These are phyloP conservation scores for Nannochloris sp. DNA, from an alignment of 139 green algal species.

Conservation along the genomic window DNA sequence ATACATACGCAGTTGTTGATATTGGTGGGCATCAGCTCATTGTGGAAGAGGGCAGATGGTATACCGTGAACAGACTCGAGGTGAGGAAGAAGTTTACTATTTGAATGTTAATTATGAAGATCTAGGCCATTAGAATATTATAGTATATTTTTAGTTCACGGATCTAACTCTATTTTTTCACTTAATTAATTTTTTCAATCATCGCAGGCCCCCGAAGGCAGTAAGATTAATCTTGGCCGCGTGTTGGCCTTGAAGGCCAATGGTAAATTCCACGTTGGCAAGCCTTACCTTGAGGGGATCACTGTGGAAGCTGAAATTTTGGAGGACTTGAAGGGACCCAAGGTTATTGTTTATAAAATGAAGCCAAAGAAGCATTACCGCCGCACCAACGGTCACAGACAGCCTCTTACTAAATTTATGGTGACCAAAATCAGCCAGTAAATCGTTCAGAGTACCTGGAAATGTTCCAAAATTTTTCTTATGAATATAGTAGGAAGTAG, in stretches of 20 bases:
- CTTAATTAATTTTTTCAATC: too few species aligned
- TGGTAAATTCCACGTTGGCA: conserved; percentile 69
- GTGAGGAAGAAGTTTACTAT: too few species aligned
- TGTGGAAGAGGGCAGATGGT: conserved; percentile 87
- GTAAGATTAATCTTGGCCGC: conserved; percentile 76
- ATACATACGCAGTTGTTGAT: conserved; percentile 83
- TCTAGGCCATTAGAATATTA: background rate
- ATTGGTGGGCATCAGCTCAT: conserved; percentile 85
- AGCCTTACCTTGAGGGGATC: conserved; percentile 80
- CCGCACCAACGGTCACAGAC: conserved; percentile 60
- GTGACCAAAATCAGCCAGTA: conserved; percentile 91
- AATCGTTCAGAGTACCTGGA: too few species aligned
- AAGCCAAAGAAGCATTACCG: conserved; percentile 93
- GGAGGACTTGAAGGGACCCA: conserved; percentile 81
- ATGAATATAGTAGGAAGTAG: too few species aligned
- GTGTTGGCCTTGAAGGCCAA: conserved; percentile 81
- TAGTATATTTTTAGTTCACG: background rate
- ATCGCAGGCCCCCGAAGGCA: conserved; percentile 57
- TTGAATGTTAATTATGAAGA: too few species aligned
- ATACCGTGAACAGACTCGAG: conserved; percentile 86
- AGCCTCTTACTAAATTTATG: conserved; percentile 84
- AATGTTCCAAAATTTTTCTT: too few species aligned
- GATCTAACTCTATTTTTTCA: background rate
- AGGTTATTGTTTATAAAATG: conserved; percentile 90
- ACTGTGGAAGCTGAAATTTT: conserved; percentile 82